Base-by-base conservation (phyloP, 1,139 yeast species). In the Pichia sp. region DNA sequence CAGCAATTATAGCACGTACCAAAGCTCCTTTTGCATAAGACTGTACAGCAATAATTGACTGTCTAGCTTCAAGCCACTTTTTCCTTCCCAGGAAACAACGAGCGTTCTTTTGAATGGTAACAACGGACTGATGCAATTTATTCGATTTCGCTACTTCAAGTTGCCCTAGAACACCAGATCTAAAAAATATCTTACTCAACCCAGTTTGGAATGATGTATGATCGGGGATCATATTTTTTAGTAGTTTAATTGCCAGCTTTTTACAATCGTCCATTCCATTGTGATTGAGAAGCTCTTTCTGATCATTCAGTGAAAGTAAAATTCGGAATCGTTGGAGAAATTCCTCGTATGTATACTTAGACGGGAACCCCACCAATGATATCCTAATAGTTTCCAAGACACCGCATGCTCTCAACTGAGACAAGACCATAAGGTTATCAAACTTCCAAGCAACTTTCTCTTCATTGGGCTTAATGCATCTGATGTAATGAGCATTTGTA, bases 321-420 rank as follows among this genome's bases (percentile, higher is more conserved):
- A 88, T 75, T 55, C 85, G 93, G 59, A 87, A 91, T 52, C 96
- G 75, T 46, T 79, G 77, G 28, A 91, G 95, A 66, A 91, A 91
- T 56, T 91, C 98, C 38, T 81, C 88, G 56, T 86, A 91, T 1
- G 95, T 74, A 93, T 96, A 87, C 56, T 97, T 72, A 0, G 96
- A 82, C 22, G 98, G 98, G 71, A 87, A 91, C 26, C 98, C 98
- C 34, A 96, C 97, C 63, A 96, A 88, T 9, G 97, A 88, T 36
- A 91, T 91, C 52, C 95, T 71, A 55, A 91, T 91, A 2, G 98
- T 91, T 61, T 93, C 98, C 50, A 91, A 69, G 34, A 91, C 98
- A 77, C 98, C 98, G 69, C 98, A 91, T 13, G 98, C 98, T 55
- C 98, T 77, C 48, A 91, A 71, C 61, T 91, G 98, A 7, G 94